These are phyloP conservation scores for Trifolium repens DNA, from an alignment of 306 rosid genomes.

Conservation along the genomic window DNA sequence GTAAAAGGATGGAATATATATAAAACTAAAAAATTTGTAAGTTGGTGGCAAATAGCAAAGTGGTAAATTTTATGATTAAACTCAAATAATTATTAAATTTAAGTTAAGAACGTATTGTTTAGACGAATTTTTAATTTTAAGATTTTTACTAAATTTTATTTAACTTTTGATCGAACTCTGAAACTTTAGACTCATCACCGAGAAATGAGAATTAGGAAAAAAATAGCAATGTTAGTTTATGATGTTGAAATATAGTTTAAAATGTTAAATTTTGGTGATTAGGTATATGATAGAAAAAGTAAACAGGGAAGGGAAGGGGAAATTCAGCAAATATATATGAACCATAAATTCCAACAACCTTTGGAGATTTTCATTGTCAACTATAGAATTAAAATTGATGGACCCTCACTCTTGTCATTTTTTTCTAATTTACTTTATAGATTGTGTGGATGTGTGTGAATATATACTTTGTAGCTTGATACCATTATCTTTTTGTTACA, in stretches of 20 bases:
- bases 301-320: not conserved
- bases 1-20: not conserved
- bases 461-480: not conserved
- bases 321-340: not conserved
- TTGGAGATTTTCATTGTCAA: not conserved
- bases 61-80: no score
- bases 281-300: slow-evolving; percentile 27
- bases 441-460: not conserved
- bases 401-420: not conserved
- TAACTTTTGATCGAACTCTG: no score
- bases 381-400: not conserved
- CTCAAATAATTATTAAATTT: no score
- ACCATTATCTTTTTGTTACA: not conserved
- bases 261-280: slow-evolving; percentile 3
- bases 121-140: no score
- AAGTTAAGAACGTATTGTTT: no score
- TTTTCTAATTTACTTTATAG: not conserved
- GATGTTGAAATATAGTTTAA: not conserved
- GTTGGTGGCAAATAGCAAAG: slow-evolving; percentile 8
- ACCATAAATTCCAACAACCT: slow-evolving; percentile 22
- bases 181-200: no score
- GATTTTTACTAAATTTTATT: no score
- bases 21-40: not conserved
- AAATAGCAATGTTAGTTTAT: not conserved
- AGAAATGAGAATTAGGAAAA: no score